A percentile compares a stretch with the other conserved stretches of the same genome.
Conservation (phyloP, 345 rosid genomes). For the Eucalyptus caleyi region DNA sequence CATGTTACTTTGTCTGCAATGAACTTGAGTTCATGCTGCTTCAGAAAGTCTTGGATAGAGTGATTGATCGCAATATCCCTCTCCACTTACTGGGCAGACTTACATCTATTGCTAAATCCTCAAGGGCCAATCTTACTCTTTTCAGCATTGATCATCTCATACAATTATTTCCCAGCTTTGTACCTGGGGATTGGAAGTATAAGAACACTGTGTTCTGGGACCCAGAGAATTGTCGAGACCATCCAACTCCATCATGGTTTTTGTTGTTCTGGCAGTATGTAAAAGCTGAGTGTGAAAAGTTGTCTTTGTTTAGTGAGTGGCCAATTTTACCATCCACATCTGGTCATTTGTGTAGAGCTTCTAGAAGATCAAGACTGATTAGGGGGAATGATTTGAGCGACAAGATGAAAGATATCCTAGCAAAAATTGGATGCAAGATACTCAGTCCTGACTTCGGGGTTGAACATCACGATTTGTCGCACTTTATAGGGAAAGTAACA, state of each 20-base stretch:
- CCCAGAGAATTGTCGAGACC: conserved; percentile 39
- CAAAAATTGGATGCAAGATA: conserved; percentile 86
- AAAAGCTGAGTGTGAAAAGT: conserved; percentile 38
- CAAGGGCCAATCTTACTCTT: conserved; percentile 43
- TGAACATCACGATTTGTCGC: conserved; percentile 65
- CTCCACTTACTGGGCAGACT: conserved; percentile 44
- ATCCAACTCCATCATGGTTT: conserved; percentile 83
- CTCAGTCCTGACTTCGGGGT: conserved; percentile 40
- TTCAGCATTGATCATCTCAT: conserved; percentile 46
- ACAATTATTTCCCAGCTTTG: conserved; percentile 59
- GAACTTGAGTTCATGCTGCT: conserved; percentile 67
- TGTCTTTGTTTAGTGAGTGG: conserved; percentile 76
- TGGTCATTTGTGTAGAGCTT: conserved; percentile 62
- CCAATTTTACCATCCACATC: conserved; percentile 85
- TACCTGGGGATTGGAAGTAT: conserved; percentile 79
- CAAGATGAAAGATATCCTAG: conserved; percentile 41
- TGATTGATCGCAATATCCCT: conserved; percentile 66
- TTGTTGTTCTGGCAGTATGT: conserved; percentile 78
- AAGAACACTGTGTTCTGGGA: conserved; percentile 61
- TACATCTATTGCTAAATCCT: conserved; percentile 52
- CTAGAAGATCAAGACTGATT: conserved; percentile 64
- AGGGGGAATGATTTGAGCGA: conserved; percentile 49
- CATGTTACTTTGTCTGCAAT: conserved; percentile 55
- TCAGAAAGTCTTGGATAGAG: conserved; percentile 46
- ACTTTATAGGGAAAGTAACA: conserved; percentile 46